Percentiles rank a stretch among this genome's conserved stretches.
Evolutionary conservation across 2,329 filamentous ascomycete species (phyloP).

Genomic region (Beauveria pseudobassiana): DNA sequence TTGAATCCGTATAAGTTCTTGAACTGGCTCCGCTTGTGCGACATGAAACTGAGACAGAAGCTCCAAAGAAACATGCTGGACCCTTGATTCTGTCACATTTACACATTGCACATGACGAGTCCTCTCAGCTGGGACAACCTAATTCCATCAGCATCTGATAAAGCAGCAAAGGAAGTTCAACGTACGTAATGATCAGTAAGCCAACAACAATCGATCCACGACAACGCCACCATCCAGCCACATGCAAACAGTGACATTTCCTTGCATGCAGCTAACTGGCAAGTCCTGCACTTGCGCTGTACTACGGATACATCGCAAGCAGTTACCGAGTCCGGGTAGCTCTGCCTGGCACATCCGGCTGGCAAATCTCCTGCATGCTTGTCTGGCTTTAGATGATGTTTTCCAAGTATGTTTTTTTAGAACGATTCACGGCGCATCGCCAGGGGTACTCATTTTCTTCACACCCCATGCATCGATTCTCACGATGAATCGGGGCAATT

Average conservation of each 20-base stretch:
- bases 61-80: neutral
- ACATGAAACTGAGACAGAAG: conserved; percentile 5
- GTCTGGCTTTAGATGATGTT: too few species aligned
- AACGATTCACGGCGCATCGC: too few species aligned
- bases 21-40: neutral
- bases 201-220: neutral
- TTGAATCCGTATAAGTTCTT: neutral
- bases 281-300: neutral
- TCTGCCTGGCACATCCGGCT: too few species aligned
- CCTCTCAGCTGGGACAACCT: neutral
- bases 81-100: neutral
- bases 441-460: neutral
- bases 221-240: neutral
- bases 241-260: neutral
- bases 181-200: too few species aligned
- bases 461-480: neutral
- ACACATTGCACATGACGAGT: neutral
- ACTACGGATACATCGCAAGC: too few species aligned
- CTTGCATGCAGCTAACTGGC: neutral
- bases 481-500: neutral
- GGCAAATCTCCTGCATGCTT: too few species aligned
- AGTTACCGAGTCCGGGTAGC: neutral
- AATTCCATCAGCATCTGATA: neutral
- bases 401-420: too few species aligned
- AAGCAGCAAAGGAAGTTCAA: too few species aligned